phyloP scores from a whole-genome alignment of 345 rosid species.

The Eutrema yunnanense region DNA sequence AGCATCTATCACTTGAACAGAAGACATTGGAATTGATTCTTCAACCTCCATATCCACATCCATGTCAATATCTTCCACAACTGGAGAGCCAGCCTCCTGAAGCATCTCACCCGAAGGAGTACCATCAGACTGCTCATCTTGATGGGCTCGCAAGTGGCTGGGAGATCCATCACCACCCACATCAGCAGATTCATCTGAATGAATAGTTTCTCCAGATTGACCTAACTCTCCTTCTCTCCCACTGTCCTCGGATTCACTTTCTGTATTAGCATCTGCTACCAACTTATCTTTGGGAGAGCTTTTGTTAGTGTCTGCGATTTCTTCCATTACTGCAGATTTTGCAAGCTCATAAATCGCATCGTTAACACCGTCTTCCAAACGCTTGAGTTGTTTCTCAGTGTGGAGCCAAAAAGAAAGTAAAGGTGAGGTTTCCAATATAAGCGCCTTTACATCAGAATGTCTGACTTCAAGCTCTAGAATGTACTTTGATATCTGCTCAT shows the following conservation, averaged over 20 bases:
- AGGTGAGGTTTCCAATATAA: conserved; percentile 43
- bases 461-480: conserved; percentile 70
- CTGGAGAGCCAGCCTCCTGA: conserved; percentile 26
- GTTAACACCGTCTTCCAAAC: conserved; percentile 55
- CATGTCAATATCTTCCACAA: conserved; percentile 77
- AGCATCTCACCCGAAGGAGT: conserved; percentile 25
- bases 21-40: conserved; percentile 38
- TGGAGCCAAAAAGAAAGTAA: conserved; percentile 80
- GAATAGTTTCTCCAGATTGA: conserved; percentile 28
- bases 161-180: conserved; percentile 25
- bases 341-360: conserved; percentile 64
- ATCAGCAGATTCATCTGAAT: conserved; percentile 23
- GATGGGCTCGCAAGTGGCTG: conserved; percentile 28
- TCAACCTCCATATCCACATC: conserved; percentile 99
- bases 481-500: conserved; percentile 51
- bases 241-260: conserved; percentile 34
- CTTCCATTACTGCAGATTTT: conserved; percentile 52
- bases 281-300: conserved; percentile 30
- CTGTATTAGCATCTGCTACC: conserved; percentile 18
- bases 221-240: conserved; percentile 18
- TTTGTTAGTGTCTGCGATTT: conserved; percentile 31
- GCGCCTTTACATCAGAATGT: conserved; percentile 73
- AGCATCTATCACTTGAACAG: conserved; percentile 14
- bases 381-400: conserved; percentile 68
- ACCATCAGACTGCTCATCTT: conserved; percentile 31